Evolutionary conservation across 768 basidiomycete genomes (phyloP).

Genomic region (Leccinum uliginosum): DNA sequence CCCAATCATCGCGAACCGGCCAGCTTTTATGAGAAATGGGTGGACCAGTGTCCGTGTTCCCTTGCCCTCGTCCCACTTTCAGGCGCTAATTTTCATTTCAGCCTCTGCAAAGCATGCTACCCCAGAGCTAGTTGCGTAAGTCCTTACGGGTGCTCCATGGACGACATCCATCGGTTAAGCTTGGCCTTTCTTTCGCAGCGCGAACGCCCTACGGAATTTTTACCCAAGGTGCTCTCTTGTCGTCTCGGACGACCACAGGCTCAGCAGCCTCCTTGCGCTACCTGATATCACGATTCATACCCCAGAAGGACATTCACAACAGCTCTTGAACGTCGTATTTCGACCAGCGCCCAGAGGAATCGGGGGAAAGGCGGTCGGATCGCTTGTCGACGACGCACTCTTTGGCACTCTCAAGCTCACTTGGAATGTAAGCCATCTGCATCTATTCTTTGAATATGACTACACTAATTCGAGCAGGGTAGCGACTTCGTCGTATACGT

Average conservation of each 20-base stretch:
- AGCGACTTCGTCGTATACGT: constrained; percentile 54
- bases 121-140: constrained; percentile 46
- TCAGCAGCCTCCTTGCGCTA: constrained; percentile 47
- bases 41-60: constrained; percentile 41
- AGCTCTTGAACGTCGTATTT: constrained; percentile 49
- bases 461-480: constrained; percentile 32
- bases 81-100: constrained; percentile 11
- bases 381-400: constrained; percentile 46
- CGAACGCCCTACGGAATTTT: constrained; percentile 47
- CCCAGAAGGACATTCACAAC: constrained; percentile 41
- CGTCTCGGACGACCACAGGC: constrained; percentile 41
- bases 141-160: not conserved
- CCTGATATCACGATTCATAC: constrained; percentile 47
- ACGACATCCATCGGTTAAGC: constrained; percentile 5
- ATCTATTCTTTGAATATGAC: not conserved
- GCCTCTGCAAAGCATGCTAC: constrained; percentile 52
- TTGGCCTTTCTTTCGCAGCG: constrained; percentile 20
- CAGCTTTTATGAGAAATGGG: constrained; percentile 50
- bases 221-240: constrained; percentile 64
- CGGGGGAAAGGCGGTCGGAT: constrained; percentile 42
- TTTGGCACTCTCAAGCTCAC: constrained; percentile 51
- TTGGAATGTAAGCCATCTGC: constrained; percentile 49
- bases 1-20: constrained; percentile 14
- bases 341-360: constrained; percentile 40
- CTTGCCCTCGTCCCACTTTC: not conserved